These are phyloP conservation scores for Candolleomyces efflorescens DNA, from an alignment of 768 basidiomycete genomes.

Conservation along the genomic window DNA sequence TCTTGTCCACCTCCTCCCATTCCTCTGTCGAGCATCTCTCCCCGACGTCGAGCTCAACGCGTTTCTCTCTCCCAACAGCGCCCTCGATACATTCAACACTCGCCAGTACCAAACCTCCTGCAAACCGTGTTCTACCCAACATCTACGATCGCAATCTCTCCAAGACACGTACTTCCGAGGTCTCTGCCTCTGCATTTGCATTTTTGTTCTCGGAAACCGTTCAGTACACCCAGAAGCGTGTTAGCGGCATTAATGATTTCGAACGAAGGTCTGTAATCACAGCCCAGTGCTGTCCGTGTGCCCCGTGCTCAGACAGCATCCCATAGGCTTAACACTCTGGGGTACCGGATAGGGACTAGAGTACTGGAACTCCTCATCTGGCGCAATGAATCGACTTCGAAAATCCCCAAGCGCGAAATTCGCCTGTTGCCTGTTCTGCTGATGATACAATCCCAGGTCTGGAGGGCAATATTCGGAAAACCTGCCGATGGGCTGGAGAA, in stretches of 20 bases:
- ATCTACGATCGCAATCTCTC: constrained; percentile 90
- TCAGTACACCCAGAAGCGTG: constrained; percentile 94
- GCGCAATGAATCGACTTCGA: constrained; percentile 72
- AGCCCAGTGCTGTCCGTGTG: not conserved
- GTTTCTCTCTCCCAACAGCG: constrained; percentile 66
- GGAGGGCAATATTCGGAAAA: constrained; percentile 91
- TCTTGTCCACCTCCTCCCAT: constrained; percentile 58
- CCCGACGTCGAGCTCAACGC: constrained; percentile 57
- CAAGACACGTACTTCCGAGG: constrained; percentile 82
- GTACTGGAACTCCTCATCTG: constrained; percentile 84
- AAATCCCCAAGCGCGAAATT: constrained; percentile 91
- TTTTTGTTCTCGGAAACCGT: constrained; percentile 94
- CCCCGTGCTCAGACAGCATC: constrained; percentile 5
- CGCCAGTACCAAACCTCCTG: constrained; percentile 30
- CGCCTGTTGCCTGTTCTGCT: constrained; percentile 89
- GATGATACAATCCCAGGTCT: constrained; percentile 93
- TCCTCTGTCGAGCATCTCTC: constrained; percentile 48
- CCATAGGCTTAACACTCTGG: constrained; percentile 80
- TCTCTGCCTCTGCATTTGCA: constrained; percentile 76
- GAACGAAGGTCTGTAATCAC: constrained; percentile 69
- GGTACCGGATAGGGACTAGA: constrained; percentile 86
- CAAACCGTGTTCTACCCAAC: constrained; percentile 48
- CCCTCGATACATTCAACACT: constrained; percentile 44
- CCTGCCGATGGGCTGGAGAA: constrained; percentile 94
- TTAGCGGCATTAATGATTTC: constrained; percentile 91